phyloP scores from a whole-genome alignment of 1,139 yeast species.

The Diutina mesorugosa region DNA sequence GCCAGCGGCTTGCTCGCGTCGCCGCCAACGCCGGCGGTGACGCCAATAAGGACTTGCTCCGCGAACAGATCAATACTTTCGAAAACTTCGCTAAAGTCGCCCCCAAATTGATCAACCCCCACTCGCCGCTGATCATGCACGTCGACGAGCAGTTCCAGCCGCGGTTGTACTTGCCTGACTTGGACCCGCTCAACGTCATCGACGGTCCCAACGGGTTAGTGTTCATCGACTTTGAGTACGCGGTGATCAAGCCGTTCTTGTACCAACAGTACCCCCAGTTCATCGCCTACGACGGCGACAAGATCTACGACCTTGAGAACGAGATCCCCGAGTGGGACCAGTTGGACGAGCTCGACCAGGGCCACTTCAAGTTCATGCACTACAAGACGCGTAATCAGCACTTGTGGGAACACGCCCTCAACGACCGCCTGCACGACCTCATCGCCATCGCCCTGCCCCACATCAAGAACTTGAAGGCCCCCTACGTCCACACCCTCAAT shows the following conservation, averaged over 20 bases:
- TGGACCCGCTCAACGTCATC: constrained; percentile 82
- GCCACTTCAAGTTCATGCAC: constrained; percentile 75
- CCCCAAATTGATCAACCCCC: constrained; percentile 38
- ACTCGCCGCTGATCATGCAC: constrained; percentile 42
- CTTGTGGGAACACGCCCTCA: constrained; percentile 70
- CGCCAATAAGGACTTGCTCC: constrained; percentile 22
- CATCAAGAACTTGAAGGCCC: constrained; percentile 51
- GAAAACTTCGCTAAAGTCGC: constrained; percentile 44
- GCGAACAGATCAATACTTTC: constrained; percentile 43
- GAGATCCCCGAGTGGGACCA: constrained; percentile 62
- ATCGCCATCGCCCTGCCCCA: constrained; percentile 75
- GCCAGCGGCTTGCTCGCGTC: constrained; percentile 34
- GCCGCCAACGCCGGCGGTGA: constrained; percentile 40
- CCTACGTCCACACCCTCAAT: constrained; percentile 55
- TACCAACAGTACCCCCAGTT: constrained; percentile 71
- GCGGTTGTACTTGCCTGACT: constrained; percentile 65
- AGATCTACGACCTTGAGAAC: constrained; percentile 58
- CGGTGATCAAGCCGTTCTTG: constrained; percentile 70
- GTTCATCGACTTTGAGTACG: constrained; percentile 72
- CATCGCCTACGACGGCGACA: constrained; percentile 78
- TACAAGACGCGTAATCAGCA: constrained; percentile 86
- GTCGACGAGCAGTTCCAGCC: constrained; percentile 55
- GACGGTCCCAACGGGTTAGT: constrained; percentile 9
- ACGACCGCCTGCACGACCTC: constrained; percentile 48
- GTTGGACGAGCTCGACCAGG: constrained; percentile 60